A percentile compares a stretch with the other conserved stretches of the same genome.
Conservation (phyloP, 2,329 filamentous ascomycete species). For the Aspergillus aculeatus region DNA sequence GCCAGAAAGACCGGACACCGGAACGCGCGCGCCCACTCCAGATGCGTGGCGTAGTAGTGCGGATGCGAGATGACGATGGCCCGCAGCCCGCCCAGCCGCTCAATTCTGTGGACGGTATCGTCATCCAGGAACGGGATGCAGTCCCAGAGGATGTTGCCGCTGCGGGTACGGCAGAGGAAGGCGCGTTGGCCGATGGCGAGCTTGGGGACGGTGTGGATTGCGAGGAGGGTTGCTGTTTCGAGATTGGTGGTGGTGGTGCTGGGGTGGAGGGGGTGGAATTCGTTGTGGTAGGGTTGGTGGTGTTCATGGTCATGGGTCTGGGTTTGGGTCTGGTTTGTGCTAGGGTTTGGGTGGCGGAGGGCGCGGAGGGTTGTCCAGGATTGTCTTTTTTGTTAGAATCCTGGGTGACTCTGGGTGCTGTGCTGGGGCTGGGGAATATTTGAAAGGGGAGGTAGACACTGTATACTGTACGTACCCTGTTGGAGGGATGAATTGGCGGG, state of each 20-base stretch:
- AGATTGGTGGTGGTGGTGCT: conserved; percentile 13
- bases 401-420: too few species aligned
- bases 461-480: conserved; percentile 19
- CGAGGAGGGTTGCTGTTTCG: conserved; percentile 24
- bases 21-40: conserved; percentile 71
- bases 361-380: conserved; percentile 30
- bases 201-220: conserved; percentile 47
- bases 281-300: too few species aligned
- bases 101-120: conserved; percentile 59
- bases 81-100: conserved; percentile 61
- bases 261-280: background rate
- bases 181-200: conserved; percentile 75
- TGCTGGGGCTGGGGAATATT: too few species aligned
- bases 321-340: too few species aligned
- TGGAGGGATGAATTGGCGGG: conserved; percentile 30
- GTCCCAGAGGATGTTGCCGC: conserved; percentile 78
- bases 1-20: conserved; percentile 68
- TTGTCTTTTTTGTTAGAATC: conserved; percentile 16
- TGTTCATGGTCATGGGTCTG: too few species aligned
- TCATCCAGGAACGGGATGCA: conserved; percentile 68
- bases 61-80: conserved; percentile 78
- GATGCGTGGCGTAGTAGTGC: conserved; percentile 76
- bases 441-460: background rate
- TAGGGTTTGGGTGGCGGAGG: conserved; percentile 14
- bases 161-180: conserved; percentile 63